Percentiles rank a stretch among this genome's conserved stretches.
phyloP scores from a whole-genome alignment of 192 early-diverging fungal genomes.

The Backusella sp. region DNA sequence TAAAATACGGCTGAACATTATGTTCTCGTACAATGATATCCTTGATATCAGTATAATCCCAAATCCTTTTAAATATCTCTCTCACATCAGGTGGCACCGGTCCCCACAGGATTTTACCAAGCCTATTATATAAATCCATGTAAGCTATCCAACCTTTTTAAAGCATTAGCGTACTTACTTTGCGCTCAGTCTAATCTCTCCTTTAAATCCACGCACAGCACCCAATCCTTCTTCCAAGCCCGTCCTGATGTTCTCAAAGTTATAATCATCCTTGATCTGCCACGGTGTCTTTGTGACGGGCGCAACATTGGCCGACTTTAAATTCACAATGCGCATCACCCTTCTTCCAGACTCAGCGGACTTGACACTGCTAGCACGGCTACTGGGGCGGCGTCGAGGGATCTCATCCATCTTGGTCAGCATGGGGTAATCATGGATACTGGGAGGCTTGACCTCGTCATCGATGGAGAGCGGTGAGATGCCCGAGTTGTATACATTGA shows the following conservation, averaged over 20 bases:
- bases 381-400: not conserved
- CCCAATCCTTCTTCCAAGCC: constrained; percentile 15
- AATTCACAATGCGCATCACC: not conserved
- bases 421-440: not conserved
- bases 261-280: not conserved
- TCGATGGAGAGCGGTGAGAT: not conserved
- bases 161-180: constrained; percentile 20
- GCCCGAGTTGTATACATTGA: not conserved
- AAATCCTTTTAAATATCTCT: constrained; percentile 11
- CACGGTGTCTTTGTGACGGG: not conserved
- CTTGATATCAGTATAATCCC: constrained; percentile 33
- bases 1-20: constrained; percentile 15
- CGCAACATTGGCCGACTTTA: not conserved
- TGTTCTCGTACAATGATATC: constrained; percentile 25
- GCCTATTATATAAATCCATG: too few species aligned
- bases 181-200: constrained; percentile 32
- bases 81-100: not conserved
- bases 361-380: not conserved
- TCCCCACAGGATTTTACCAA: constrained; percentile 31
- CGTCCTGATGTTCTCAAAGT: not conserved
- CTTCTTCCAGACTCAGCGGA: not conserved
- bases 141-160: too few species aligned
- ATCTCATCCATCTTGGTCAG: not conserved
- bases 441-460: not conserved
- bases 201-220: constrained; percentile 22